Conservation (phyloP, 345 rosid species). For the Triadica sebifera region DNA sequence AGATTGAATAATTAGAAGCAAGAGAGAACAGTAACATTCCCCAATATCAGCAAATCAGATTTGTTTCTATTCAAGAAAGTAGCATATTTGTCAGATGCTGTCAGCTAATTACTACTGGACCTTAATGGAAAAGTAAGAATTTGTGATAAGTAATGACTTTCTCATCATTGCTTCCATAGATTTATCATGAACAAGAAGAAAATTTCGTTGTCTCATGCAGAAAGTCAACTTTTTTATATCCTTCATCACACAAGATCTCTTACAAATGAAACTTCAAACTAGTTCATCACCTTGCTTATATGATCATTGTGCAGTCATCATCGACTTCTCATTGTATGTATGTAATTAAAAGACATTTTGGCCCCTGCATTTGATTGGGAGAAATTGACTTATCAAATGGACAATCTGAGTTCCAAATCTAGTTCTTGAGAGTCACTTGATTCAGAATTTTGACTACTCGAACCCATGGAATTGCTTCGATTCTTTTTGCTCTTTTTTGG, state of each 20-base stretch:
- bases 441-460: slow-evolving; percentile 63
- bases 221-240: slow-evolving; percentile 20
- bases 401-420: slow-evolving; percentile 90
- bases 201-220: slow-evolving; percentile 15
- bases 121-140: background rate
- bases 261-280: slow-evolving; percentile 22
- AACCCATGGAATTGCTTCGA: slow-evolving; percentile 51
- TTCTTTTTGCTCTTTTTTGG: slow-evolving; percentile 38
- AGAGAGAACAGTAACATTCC: background rate
- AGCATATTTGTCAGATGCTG: background rate
- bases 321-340: too few species aligned
- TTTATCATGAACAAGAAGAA: slow-evolving; percentile 21
- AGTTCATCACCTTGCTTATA: slow-evolving; percentile 14
- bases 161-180: slow-evolving; percentile 19
- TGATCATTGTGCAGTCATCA: background rate
- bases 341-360: too few species aligned
- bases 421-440: slow-evolving; percentile 67
- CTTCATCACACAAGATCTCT: slow-evolving; percentile 21
- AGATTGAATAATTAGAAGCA: background rate
- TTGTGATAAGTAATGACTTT: slow-evolving; percentile 1
- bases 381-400: slow-evolving; percentile 33
- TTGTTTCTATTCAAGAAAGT: background rate
- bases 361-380: background rate
- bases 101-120: background rate
- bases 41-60: background rate